A percentile compares a stretch with the other conserved stretches of the same genome.
phyloP scores from a whole-genome alignment of 2,329 filamentous ascomycete species.

The Diplodia sapinea region DNA sequence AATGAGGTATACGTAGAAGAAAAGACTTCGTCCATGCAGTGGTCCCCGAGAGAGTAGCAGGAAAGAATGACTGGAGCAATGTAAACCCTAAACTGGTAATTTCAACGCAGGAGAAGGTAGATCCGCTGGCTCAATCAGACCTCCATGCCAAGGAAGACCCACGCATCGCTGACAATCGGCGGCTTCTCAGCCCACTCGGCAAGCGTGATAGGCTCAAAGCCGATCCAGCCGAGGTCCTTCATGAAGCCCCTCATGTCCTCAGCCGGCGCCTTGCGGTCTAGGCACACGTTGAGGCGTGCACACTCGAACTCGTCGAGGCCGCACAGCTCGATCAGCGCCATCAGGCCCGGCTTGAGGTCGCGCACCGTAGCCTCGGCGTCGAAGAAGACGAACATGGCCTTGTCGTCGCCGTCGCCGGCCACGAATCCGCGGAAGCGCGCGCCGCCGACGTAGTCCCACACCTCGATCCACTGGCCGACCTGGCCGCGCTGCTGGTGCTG shows the following conservation, averaged over 20 bases:
- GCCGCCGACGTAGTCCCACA: slow-evolving; percentile 85
- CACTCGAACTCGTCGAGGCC: slow-evolving; percentile 74
- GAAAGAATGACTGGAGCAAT: neutral
- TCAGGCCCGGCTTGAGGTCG: slow-evolving; percentile 86
- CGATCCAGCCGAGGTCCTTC: slow-evolving; percentile 90
- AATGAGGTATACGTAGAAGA: neutral
- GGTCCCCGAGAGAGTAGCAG: neutral
- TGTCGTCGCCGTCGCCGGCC: slow-evolving; percentile 70
- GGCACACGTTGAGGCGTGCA: slow-evolving; percentile 77
- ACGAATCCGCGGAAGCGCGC: slow-evolving; percentile 87
- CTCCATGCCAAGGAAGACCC: slow-evolving; percentile 91
- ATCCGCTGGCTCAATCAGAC: slow-evolving; percentile 54
- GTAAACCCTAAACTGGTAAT: neutral
- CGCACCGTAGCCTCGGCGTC: slow-evolving; percentile 72
- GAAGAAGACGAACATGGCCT: slow-evolving; percentile 87
- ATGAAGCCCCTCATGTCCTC: slow-evolving; percentile 70
- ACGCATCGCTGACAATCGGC: slow-evolving; percentile 74
- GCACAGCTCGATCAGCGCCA: slow-evolving; percentile 88
- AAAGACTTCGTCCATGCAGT: neutral
- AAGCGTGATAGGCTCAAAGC: slow-evolving; percentile 82
- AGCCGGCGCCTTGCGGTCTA: slow-evolving; percentile 70
- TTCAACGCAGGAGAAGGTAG: neutral
- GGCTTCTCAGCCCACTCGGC: slow-evolving; percentile 71
- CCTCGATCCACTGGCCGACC: slow-evolving; percentile 72
- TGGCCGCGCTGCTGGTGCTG: slow-evolving; percentile 33